Evolutionary conservation across 2,329 filamentous ascomycete species (phyloP).

Genomic region (Canariomyces notabilis): DNA sequence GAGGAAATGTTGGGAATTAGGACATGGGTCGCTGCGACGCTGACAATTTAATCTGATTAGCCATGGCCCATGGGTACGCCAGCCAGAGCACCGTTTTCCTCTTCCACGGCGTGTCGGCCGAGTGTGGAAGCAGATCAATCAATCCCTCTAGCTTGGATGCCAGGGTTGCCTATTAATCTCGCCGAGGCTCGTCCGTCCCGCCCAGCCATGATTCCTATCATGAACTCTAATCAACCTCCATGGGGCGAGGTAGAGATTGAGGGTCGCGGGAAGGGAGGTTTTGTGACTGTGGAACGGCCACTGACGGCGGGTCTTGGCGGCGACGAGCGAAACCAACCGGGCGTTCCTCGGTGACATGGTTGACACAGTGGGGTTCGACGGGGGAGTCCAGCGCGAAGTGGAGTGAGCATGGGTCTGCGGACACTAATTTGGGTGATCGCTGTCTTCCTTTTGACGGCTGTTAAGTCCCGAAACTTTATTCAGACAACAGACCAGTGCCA

Average conservation of each 20-base stretch:
- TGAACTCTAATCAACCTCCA: too few relatives aligned
- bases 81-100: background rate
- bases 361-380: background rate
- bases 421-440: constrained; percentile 16
- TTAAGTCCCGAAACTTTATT: constrained; percentile 26
- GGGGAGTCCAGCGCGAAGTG: background rate
- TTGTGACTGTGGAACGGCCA: constrained; percentile 10
- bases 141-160: too few relatives aligned
- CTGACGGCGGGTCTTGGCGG: constrained; percentile 13
- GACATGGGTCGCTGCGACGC: background rate
- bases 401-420: constrained; percentile 9
- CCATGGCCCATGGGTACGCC: background rate
- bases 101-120: background rate
- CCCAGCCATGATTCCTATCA: too few relatives aligned
- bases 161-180: too few relatives aligned
- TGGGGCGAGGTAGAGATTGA: too few relatives aligned
- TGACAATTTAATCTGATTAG: background rate
- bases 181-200: too few relatives aligned
- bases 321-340: too few relatives aligned
- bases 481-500: constrained; percentile 18
- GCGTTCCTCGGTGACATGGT: background rate
- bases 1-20: too few relatives aligned
- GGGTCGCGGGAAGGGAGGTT: too few relatives aligned
- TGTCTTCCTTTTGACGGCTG: constrained; percentile 12
- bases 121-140: background rate